Base-by-base conservation (phyloP, 2,329 filamentous ascomycete genomes). In the Botrytis cinerea region DNA sequence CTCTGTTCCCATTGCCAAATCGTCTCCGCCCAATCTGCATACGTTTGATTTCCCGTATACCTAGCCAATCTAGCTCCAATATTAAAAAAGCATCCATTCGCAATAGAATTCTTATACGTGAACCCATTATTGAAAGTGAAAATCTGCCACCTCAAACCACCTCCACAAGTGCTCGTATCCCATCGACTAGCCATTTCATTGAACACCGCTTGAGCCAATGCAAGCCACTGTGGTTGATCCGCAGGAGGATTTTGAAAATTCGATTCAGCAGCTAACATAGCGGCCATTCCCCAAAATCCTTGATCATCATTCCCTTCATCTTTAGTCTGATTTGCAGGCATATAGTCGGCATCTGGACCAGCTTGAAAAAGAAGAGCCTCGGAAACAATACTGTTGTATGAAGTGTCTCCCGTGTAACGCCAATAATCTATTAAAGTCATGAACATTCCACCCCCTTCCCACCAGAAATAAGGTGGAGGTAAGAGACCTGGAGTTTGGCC, bases 111-210 rank as follows among this genome's bases (percentile, higher is more conserved):
- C 79, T 90, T 95, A 86, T 95, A 94, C 77, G 91, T 87, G 82
- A 91, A 97, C 20, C 94, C 94, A 48, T 87, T 89, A 80, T 97
- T 95, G 85, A 92, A 94, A 1, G 88, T 85, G 80, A 92, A 95
- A 67, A 97, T 94, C 83, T 97, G 94, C 93, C 93, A 95, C 74
- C 92, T 87, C 63, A 96, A 81, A 9, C 93, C 93, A 51, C 93
- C 93, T 25, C 85, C 85, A 78, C 93, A 97, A 71, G 88, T 84
- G 0, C 85, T 81, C 0, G 82, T 84, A 75, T 95, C 92, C 93
- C 92, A 96, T 61, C 92, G 87, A 32, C 85, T 84, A 2, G 88
- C 89, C 79, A 95, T 92, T 7, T 89, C 91, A 81, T 96, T 93
- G 84, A 95, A 96, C 46, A 94, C 92, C 64, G 91, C 92, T 80